phyloP scores from a whole-genome alignment of 768 basidiomycete genomes.

The Hydnomerulius pinastri region DNA sequence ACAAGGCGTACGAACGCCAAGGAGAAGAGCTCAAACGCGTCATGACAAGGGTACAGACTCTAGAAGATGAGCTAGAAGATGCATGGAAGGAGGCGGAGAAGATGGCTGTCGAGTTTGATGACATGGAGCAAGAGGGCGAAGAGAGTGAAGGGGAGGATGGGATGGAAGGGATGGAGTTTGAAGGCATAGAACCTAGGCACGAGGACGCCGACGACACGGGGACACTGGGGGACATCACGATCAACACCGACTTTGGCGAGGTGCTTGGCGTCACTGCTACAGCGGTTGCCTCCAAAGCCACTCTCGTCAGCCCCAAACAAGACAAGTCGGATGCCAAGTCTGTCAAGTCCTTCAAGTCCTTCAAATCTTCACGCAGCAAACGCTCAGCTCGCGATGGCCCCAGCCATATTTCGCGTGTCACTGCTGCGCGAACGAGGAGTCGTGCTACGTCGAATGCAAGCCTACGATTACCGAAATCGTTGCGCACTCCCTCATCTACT shows the following conservation, averaged over 20 bases:
- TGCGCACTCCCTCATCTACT: conserved; percentile 34
- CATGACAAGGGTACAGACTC: conserved; percentile 48
- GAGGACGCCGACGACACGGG: conserved; percentile 31
- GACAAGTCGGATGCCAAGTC: conserved; percentile 25
- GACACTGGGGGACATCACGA: conserved; percentile 21
- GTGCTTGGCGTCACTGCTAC: conserved; percentile 40
- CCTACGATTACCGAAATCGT: conserved; percentile 54
- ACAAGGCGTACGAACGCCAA: conserved; percentile 69
- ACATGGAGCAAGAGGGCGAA: conserved; percentile 42
- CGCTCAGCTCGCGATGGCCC: conserved; percentile 25
- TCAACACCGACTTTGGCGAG: conserved; percentile 31
- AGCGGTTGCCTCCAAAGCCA: conserved; percentile 40
- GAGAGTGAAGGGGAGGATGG: conserved; percentile 20
- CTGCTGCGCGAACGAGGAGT: conserved; percentile 67
- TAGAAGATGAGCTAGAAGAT: conserved; percentile 74
- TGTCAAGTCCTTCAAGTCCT: conserved; percentile 25
- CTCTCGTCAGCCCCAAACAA: conserved; percentile 20
- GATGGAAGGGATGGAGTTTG: conserved; percentile 25
- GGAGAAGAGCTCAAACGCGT: conserved; percentile 55
- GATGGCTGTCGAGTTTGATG: conserved; percentile 72
- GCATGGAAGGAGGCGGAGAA: conserved; percentile 80
- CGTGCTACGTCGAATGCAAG: conserved; percentile 65
- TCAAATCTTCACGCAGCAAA: conserved; percentile 27
- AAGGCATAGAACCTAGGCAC: conserved; percentile 1
- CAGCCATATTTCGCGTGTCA: conserved; percentile 46